Conservation (phyloP, 768 basidiomycete genomes). For the Mycena floridula region DNA sequence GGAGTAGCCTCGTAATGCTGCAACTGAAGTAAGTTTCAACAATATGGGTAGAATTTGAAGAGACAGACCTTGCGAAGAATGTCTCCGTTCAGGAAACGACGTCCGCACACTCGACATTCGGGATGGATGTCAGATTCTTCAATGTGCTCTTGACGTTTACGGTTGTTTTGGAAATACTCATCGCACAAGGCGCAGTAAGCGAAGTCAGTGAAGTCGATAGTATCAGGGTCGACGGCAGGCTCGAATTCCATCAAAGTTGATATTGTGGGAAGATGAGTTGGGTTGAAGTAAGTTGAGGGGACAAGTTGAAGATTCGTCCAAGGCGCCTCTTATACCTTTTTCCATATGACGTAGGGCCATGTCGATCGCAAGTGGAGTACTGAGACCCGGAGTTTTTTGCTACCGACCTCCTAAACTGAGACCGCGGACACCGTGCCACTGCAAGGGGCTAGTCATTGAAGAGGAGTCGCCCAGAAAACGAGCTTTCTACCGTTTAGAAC, state of each 20-base stretch:
- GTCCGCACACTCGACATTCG: slow-evolving; percentile 3
- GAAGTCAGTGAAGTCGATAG: not conserved
- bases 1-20: not conserved
- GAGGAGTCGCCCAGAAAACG: too few species aligned
- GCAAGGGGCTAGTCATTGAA: too few species aligned
- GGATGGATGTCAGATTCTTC: not conserved
- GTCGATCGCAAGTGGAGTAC: not conserved
- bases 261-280: not conserved
- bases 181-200: slow-evolving; percentile 3
- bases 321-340: not conserved
- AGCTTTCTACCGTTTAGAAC: too few species aligned
- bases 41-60: not conserved
- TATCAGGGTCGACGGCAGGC: too few species aligned
- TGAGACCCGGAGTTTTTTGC: not conserved
- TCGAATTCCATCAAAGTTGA: not conserved
- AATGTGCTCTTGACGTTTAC: not conserved
- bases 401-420: too few species aligned
- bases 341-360: not conserved
- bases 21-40: not conserved
- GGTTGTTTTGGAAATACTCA: not conserved
- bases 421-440: too few species aligned
- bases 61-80: not conserved
- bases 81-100: not conserved
- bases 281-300: not conserved
- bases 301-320: not conserved